Evolutionary conservation across 331 rosid species (phyloP).

Genomic region (Arachis monticola): DNA sequence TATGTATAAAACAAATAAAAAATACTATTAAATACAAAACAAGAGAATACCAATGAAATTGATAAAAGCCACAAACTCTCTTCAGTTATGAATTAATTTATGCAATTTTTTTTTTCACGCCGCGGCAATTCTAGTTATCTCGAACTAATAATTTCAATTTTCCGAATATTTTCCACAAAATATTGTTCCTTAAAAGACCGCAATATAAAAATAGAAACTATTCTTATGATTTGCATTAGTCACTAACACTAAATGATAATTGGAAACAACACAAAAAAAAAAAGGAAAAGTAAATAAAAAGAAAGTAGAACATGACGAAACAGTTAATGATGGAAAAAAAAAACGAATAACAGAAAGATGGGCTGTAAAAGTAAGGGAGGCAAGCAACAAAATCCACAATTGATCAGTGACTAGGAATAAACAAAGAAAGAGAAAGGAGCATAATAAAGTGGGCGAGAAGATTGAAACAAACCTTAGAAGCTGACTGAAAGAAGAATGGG

Average conservation of each 20-base stretch:
- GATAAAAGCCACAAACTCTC: neutral
- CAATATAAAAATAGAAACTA: neutral
- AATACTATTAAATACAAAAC: neutral
- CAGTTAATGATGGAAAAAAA: neutral
- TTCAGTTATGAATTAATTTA: neutral
- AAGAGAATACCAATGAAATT: neutral
- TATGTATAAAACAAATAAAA: neutral
- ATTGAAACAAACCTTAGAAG: slow-evolving; percentile 49
- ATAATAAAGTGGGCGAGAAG: slow-evolving; percentile 24
- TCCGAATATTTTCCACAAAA: slow-evolving; percentile 7
- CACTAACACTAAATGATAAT: neutral
- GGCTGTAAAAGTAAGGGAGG: neutral
- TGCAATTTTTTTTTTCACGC: neutral
- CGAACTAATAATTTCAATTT: slow-evolving; percentile 1
- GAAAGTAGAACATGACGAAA: neutral
- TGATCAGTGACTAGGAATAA: neutral
- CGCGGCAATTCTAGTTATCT: neutral
- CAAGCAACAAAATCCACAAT: neutral
- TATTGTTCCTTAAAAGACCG: neutral
- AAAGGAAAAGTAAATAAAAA: neutral
- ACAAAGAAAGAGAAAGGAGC: neutral
- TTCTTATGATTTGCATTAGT: neutral
- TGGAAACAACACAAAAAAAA: neutral
- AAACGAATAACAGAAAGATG: neutral
- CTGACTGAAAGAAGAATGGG: neutral